Evolutionary conservation across 306 rosid species (phyloP), one percentile per base, ranked within the genome.

Genomic region (Arachis hypogaea): DNA sequence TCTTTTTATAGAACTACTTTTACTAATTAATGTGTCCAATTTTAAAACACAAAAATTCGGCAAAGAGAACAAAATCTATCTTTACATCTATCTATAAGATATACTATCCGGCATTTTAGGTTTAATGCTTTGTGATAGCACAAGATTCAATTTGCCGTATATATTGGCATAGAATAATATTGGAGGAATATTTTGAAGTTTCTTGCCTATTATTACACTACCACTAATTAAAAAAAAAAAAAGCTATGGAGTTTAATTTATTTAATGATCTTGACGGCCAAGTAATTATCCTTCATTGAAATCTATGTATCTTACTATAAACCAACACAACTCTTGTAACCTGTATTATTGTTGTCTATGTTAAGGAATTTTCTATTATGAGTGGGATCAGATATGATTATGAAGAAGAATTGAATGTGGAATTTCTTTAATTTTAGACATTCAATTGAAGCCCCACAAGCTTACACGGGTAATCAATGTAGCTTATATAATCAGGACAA

Each of bases 1-100:
- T 77, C 82, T 80, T 80, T 83, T 64, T 75, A 77, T 73, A 63
- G 16, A 52, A 11, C 51, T 71, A 44, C 82, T 80, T 80, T 83
- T 49, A 49, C n/a, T 49, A 49, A 69, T 38, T 49, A 49, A 47
- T 42, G 75, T 42, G 75, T 66, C 40, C 55, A 61, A 69, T 57
- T 33, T 82, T 74, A 70, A 43, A 69, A 33, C 73, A 59, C 0
- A 46, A 5, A 49, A 9, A 3, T 9, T 46, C 49, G 46, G 29
- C 51, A 30, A 18, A 18, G 44, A 36, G 45, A 60, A 43, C 22
- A 43, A 63, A 70, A 65, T 76, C 10, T 55, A 0, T 7, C 46
- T 16, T 69, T 30, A 57, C 43, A 42, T 36, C 30, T 47, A 36
- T 36, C 41, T 55, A 71, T 38, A 55, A 69, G 54, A 74, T 68